Base-by-base conservation (phyloP, 225 moss, liverwort and hornwort species). In the Polytrichum commune region DNA sequence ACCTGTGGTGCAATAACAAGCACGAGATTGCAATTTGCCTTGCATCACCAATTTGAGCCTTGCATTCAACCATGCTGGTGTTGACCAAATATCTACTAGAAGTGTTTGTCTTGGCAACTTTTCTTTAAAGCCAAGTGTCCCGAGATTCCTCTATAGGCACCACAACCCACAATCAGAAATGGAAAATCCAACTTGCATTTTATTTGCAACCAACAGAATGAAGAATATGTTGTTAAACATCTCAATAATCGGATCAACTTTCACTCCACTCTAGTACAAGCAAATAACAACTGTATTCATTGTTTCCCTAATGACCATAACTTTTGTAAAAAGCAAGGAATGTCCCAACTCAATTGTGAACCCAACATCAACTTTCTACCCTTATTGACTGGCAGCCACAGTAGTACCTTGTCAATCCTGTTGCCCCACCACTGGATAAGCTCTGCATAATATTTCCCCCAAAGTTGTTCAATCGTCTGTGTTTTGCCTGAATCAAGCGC, bases 401-500 rank as follows among this genome's bases (percentile, higher is more conserved):
- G 19, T 66, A 38, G 30, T 67, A 67, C 67, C 62, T 62, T 27
- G 24, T 62, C 62, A 27, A 62, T 22, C 23, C 62, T 8, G 26
- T 62, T 62, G 62, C 26, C 62, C 62, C 62, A 62, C 62, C 62
- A 62, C 62, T 62, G 62, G 22, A 8, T 27, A 62, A 8, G 7
- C 4, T 62, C 62, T 24, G 62, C 62, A 62, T 22, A 62, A 27
- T 62, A 62, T 25, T 10, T 10, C 62, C 26, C 62, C 62, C 26
- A 27, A 23, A 62, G 62, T 56, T 56, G 56, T 56, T 56, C 56
- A 56, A 22, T 67, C 16, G 67, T 54, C 53, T 54, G 53, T 67
- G 54, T 18, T 19, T 30, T 53, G 67, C 67, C 46, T 25, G 53
- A 53, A 53, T 67, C 53, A 53, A 67, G 22, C 53, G 67, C 67